phyloP scores from a whole-genome alignment of 2,329 filamentous ascomycete species.

The Ramularia collo-cygni region DNA sequence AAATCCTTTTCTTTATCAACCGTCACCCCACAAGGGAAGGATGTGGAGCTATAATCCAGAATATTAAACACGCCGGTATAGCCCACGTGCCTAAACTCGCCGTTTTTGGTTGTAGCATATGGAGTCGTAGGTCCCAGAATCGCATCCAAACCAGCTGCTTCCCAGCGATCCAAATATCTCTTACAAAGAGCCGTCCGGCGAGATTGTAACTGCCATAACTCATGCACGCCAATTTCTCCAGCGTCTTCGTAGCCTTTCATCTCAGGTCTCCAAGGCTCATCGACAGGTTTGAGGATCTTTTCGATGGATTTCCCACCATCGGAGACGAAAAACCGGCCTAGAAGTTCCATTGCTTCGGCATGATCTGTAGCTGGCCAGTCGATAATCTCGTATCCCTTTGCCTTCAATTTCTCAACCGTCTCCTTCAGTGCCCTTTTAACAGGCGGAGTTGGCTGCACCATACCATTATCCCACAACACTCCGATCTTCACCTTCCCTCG shows the following conservation, averaged over 20 bases:
- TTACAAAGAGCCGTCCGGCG: conserved; percentile 38
- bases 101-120: conserved; percentile 37
- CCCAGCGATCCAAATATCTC: conserved; percentile 42
- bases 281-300: conserved; percentile 34
- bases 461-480: conserved; percentile 52
- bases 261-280: conserved; percentile 44
- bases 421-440: conserved; percentile 51
- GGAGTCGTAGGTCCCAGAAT: conserved; percentile 43
- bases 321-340: conserved; percentile 42
- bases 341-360: conserved; percentile 43
- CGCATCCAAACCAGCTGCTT: conserved; percentile 35
- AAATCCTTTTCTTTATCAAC: conserved; percentile 36
- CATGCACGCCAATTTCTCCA: conserved; percentile 35
- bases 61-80: conserved; percentile 41
- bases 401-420: conserved; percentile 46
- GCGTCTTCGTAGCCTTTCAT: conserved; percentile 41
- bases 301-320: conserved; percentile 46
- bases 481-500: conserved; percentile 54
- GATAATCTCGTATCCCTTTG: conserved; percentile 49
- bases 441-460: conserved; percentile 55
- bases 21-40: conserved; percentile 37
- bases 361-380: conserved; percentile 52
- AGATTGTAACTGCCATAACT: conserved; percentile 45
- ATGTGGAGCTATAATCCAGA: conserved; percentile 41
- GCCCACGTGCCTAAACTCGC: conserved; percentile 40